A percentile compares a stretch with the other conserved stretches of the same genome.
Evolutionary conservation across 2,329 filamentous ascomycete genomes (phyloP).

Genomic region (Immersiporthe knoxdaviesiana): DNA sequence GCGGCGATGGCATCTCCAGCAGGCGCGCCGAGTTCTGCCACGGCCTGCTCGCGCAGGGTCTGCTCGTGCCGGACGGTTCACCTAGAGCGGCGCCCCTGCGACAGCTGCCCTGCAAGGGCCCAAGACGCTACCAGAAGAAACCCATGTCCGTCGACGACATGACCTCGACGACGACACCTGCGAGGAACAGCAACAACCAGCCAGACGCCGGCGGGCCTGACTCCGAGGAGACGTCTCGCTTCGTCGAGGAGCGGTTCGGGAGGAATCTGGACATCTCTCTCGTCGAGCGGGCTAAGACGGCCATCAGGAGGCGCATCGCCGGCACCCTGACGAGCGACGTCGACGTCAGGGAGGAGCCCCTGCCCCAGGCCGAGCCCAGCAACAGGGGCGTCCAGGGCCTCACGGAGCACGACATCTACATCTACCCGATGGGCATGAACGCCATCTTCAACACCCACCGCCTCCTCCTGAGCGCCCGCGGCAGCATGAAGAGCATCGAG

Average conservation of each 20-base stretch:
- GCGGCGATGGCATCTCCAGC: conserved; percentile 89
- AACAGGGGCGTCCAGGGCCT: conserved; percentile 65
- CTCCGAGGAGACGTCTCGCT: conserved; percentile 71
- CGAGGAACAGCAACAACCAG: conserved; percentile 18
- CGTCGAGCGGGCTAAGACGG: conserved; percentile 79
- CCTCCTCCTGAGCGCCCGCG: conserved; percentile 67
- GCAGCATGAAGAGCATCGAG: conserved; percentile 75
- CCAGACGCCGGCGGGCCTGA: conserved; percentile 40
- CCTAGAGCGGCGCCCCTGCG: conserved; percentile 33
- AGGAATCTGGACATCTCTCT: conserved; percentile 83
- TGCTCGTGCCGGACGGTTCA: conserved; percentile 47
- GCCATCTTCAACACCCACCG: conserved; percentile 90
- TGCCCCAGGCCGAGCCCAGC: conserved; percentile 52
- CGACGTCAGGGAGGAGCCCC: conserved; percentile 61
- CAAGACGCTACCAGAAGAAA: conserved; percentile 78
- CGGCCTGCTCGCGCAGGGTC: conserved; percentile 69
- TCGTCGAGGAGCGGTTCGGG: conserved; percentile 93
- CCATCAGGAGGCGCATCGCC: conserved; percentile 84
- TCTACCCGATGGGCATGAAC: conserved; percentile 92
- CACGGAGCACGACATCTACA: conserved; percentile 83
- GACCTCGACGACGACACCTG: conserved; percentile 29
- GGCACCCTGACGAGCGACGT: conserved; percentile 77
- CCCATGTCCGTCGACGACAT: conserved; percentile 46
- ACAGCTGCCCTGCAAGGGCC: conserved; percentile 65
- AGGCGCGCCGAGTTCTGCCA: conserved; percentile 90